Percentiles rank a stretch among this genome's conserved stretches.
These are phyloP conservation scores for Dactylorhiza incarnata DNA, from an alignment of 106 monocot genomes.

Conservation along the genomic window DNA sequence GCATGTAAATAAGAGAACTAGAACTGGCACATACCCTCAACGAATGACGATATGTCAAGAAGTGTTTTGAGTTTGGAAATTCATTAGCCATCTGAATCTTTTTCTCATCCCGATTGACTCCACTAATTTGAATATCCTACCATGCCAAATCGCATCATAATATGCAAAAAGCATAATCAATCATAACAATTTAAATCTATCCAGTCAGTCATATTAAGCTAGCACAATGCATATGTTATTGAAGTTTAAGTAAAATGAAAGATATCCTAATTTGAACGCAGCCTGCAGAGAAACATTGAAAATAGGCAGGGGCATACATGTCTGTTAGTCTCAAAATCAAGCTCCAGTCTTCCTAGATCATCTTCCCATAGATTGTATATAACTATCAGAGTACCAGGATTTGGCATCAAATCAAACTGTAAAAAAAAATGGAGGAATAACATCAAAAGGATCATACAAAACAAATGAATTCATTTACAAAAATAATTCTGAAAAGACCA, in stretches of 20 bases:
- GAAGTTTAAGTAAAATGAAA: conserved; percentile 1
- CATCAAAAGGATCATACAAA: not conserved
- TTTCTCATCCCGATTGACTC: conserved; percentile 79
- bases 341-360: conserved; percentile 74
- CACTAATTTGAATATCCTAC: conserved; percentile 88
- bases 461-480: not conserved
- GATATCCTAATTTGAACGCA: not conserved
- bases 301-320: conserved; percentile 32
- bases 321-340: conserved; percentile 68
- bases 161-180: not conserved
- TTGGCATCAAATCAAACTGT: conserved; percentile 39
- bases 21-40: conserved; percentile 38
- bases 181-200: not conserved
- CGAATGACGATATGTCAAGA: conserved; percentile 79
- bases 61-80: conserved; percentile 85
- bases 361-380: conserved; percentile 93
- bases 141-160: conserved; percentile 15
- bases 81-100: conserved; percentile 74
- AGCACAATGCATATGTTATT: not conserved
- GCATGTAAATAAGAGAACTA: not conserved
- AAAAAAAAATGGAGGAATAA: conserved; percentile 6
- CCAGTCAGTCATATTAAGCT: not conserved
- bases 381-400: conserved; percentile 72
- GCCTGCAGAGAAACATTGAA: not conserved
- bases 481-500: not conserved